Percentiles rank a stretch among this genome's conserved stretches.
Conservation (phyloP, 75 land plant genomes). For the Selaginella moellendorffii region DNA sequence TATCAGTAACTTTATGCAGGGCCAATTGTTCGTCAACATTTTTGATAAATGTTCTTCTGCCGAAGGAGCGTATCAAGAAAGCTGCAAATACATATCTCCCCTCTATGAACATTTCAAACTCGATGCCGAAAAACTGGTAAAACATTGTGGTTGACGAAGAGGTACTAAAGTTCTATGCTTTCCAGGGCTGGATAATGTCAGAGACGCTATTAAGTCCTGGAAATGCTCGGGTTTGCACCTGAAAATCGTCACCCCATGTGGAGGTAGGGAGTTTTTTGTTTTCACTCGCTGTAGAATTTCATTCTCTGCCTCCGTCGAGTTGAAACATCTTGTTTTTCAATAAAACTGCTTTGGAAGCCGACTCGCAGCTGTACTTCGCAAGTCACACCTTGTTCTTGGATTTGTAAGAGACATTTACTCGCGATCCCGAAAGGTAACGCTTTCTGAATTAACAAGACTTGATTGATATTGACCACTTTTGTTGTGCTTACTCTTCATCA, state of each 20-base stretch:
- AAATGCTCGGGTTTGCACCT: conserved; percentile 30
- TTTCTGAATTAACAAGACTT: too few species aligned
- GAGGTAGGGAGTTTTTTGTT: background rate
- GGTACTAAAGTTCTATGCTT: background rate
- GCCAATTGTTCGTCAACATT: background rate
- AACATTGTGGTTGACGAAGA: background rate
- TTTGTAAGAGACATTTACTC: too few species aligned
- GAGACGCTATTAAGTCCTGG: conserved; percentile 58
- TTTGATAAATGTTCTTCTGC: background rate
- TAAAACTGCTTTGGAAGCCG: too few species aligned
- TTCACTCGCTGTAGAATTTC: background rate
- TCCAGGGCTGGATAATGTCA: conserved; percentile 63
- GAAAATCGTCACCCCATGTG: background rate
- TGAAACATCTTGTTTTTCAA: background rate
- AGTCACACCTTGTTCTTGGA: too few species aligned
- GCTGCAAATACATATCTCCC: conserved; percentile 16
- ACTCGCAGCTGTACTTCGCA: too few species aligned
- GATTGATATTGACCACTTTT: background rate
- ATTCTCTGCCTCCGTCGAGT: background rate
- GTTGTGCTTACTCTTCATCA: background rate
- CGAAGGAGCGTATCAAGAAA: conserved; percentile 14
- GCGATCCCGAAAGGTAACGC: too few species aligned
- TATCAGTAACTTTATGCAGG: background rate
- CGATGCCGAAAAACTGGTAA: conserved; percentile 18
- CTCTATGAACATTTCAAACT: conserved; percentile 21